Base-by-base conservation (phyloP, 139 green algal genomes). In the Coelastrella sp. region DNA sequence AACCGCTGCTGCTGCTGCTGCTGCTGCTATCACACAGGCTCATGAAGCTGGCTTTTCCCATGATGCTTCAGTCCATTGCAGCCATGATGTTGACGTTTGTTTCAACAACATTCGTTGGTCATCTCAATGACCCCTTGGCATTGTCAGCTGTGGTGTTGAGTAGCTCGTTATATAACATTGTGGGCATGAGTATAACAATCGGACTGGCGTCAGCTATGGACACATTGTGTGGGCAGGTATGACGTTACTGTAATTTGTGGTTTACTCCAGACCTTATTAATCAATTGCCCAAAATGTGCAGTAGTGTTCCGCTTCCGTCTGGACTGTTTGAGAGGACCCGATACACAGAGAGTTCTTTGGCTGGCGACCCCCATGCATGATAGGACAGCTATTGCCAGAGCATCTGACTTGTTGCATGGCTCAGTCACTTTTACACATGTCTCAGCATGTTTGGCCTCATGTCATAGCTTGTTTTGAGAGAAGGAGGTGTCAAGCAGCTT, bases 131-230 rank as follows among this genome's bases (percentile, higher is more conserved):
- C 73, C 85, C 85, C 0, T 19, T 89, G 47, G 73, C 71, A 17
- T 65, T 89, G 16, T 82, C 68, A 73, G 85, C 85, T 13, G 73
- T 89, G 3, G 85, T 82, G 16, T 58, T 89, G 11, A 71, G 68
- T 17, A 74, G 56, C 20, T 75, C 56, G 20, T 71, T 89, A 65
- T 89, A 79, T 11, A 89, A 89, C 57, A 75, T 89, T 14, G 73
- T 8, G 3, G 85, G 85, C 47, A 73, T 83, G 16, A 89, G 85
- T 60, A 81, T 89, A 71, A 82, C 73, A 58, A 82, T 82, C 10
- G 85, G 85, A 5, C 73, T 89, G 54, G 85, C 85, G 17, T 89
- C 85, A 4, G 85, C 85, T 4, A 89, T 89, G 85, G 85, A 89
- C n/a, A 89, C 85, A 22, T 65, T 89, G 14, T 89, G 85, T 11